These are phyloP conservation scores for Yamadazyma songkhlaensis DNA, from an alignment of 1,139 yeast species.

Conservation along the genomic window DNA sequence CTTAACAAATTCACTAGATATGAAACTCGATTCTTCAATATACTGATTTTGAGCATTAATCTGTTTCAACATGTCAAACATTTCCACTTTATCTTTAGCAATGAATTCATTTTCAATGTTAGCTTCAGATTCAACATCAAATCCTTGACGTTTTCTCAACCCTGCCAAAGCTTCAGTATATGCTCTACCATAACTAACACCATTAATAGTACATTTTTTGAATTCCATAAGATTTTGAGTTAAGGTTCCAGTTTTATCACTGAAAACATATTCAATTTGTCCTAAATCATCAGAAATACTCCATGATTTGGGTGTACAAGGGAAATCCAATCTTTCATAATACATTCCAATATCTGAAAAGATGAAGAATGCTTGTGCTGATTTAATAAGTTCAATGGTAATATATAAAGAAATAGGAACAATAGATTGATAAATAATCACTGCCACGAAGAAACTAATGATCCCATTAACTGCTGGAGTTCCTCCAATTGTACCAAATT, in stretches of 20 bases:
- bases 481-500: conserved; percentile 51
- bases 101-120: conserved; percentile 45
- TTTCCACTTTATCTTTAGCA: conserved; percentile 56
- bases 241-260: conserved; percentile 62
- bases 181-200: conserved; percentile 55
- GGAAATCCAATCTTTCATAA: conserved; percentile 50
- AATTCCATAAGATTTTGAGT: conserved; percentile 64
- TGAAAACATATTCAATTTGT: conserved; percentile 60
- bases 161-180: conserved; percentile 64
- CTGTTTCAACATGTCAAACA: conserved; percentile 55
- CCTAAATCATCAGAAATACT: conserved; percentile 62
- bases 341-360: conserved; percentile 53
- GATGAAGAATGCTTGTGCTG: conserved; percentile 57
- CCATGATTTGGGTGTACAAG: conserved; percentile 64
- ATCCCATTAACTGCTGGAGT: conserved; percentile 51
- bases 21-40: conserved; percentile 63
- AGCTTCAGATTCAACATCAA: conserved; percentile 50
- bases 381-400: conserved; percentile 58
- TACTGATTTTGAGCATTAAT: conserved; percentile 30
- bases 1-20: conserved; percentile 57
- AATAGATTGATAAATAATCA: conserved; percentile 55
- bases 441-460: conserved; percentile 49
- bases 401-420: conserved; percentile 61
- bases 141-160: conserved; percentile 52
- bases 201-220: conserved; percentile 56